Conservation (phyloP, 2,329 filamentous ascomycete genomes). For the Neoscytalidium dimidiatum region DNA sequence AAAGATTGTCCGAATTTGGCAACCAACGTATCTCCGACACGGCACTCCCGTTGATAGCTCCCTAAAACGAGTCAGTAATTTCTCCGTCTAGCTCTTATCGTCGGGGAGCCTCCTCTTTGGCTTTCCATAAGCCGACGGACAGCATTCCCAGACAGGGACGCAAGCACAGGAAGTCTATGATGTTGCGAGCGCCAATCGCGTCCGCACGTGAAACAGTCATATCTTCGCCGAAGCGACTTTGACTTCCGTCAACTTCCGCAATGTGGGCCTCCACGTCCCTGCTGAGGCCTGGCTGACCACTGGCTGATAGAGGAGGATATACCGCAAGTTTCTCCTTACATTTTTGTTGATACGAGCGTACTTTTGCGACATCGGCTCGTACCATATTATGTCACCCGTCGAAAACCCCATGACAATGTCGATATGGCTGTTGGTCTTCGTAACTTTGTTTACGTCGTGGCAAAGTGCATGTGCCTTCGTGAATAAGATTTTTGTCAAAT, state of each 20-base stretch:
- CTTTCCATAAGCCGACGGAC: not conserved
- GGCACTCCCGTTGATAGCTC: conserved; percentile 81
- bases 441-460: conserved; percentile 85
- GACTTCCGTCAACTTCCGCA: conserved; percentile 3
- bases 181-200: not conserved
- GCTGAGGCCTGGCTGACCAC: not conserved
- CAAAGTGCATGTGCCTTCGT: conserved; percentile 95
- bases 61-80: conserved; percentile 50
- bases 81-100: not conserved
- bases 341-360: conserved; percentile 98
- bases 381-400: conserved; percentile 97
- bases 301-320: not conserved
- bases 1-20: conserved; percentile 88
- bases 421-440: conserved; percentile 76
- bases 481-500: conserved; percentile 93
- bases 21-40: conserved; percentile 91
- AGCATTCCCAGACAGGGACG: not conserved
- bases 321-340: conserved; percentile 46
- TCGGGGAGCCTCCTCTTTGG: not conserved
- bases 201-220: not conserved
- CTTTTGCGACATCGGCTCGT: conserved; percentile 93
- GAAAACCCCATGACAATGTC: conserved; percentile 96
- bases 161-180: not conserved
- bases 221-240: not conserved
- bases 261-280: not conserved